Evolutionary conservation across 2,329 filamentous ascomycete genomes (phyloP), one percentile per base, ranked within the genome.

Genomic region (Xylariaceae sp.): DNA sequence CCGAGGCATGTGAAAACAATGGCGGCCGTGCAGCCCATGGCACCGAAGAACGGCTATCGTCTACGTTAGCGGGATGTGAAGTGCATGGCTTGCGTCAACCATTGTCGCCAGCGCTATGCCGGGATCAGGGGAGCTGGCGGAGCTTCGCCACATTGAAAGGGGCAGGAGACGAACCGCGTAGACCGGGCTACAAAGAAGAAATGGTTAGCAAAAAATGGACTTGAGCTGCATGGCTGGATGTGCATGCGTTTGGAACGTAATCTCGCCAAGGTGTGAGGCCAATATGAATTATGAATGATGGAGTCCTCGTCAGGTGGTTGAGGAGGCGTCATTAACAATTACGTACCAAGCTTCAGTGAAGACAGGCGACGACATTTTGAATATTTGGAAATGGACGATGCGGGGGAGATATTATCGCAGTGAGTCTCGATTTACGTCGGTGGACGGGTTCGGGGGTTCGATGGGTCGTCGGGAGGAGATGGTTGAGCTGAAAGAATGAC

Each of bases 1-100:
- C 92, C 88, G 58, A 95, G 83, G 70, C 88, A 94, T 66, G 88
- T 94, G 77, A 95, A 95, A 63, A 95, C 86, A 63, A 95, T 95
- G 68, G 88, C 88, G 53, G 81, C 85, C 59, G 83, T 85, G 73
- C 85, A 89, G 62, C 85, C 85, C 79, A 89, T 85, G 59, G 83
- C 84, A 69, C 85, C 85, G 64, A 89, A 89, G 71, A 89, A 89
- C 65, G 85, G 82, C 58, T 63, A 34, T 38, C 8, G 16, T 6
- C 13, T 28, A 43, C 21, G 48, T 59, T 54, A 57, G 55, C 33
- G 40, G 40, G 19, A 29, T 40, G 30, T 30, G 17, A 6, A 32
- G 31, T 78, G 54, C 77, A 78, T 38, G 13, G n/a, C n/a, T n/a
- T 21, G 38, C 26, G 35, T 36, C 28, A 26, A 24, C 11, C 21